Evolutionary conservation across 2,329 filamentous ascomycete genomes (phyloP), one percentile per base, ranked within the genome.

Genomic region (Trichoderma gracile): DNA sequence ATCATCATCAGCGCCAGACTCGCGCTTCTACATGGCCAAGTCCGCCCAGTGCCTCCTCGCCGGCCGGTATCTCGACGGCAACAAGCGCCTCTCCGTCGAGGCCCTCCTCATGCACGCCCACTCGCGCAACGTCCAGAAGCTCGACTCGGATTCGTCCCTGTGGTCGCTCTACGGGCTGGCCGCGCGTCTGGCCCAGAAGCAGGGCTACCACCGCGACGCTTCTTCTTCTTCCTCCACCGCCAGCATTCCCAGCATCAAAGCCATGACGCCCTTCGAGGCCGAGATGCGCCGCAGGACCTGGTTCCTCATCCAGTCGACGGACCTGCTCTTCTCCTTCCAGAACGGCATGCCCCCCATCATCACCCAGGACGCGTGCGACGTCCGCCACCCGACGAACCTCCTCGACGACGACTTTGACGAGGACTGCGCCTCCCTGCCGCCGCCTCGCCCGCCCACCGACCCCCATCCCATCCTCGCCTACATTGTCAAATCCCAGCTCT

Each of bases 371-470:
- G 77, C 79, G 38, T 81, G 77, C 68, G 82, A 83, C 68, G 80
- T 78, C 2, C 76, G 74, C 10, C 74, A 78, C 19, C 82, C 81
- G 9, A 73, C 76, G 8, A 83, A 83, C 68, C 72, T 83, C 8
- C 75, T 73, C 56, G 82, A 85, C 66, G 76, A 79, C 14, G 83
- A 85, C 69, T 83, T 85, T 67, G 80, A 82, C 68, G 81, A 84
- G 69, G 73, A 76, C 21, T 75, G 76, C 17, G 71, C 71, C 12
- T 73, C 77, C 5, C 73, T 83, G 57, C 81, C 82, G 1, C 73
- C 75, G 0, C 75, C 79, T 2, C 75, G 81, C 1, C 76, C 79
- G 2, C 70, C 75, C 23, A 77, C 77, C 0, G 80, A 82, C 47
- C 74, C 78, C 17, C 80, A 79, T 2, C 77, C 78, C 7, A 74